Conservation (phyloP, 768 basidiomycete species). For the Termitomyces sp. region DNA sequence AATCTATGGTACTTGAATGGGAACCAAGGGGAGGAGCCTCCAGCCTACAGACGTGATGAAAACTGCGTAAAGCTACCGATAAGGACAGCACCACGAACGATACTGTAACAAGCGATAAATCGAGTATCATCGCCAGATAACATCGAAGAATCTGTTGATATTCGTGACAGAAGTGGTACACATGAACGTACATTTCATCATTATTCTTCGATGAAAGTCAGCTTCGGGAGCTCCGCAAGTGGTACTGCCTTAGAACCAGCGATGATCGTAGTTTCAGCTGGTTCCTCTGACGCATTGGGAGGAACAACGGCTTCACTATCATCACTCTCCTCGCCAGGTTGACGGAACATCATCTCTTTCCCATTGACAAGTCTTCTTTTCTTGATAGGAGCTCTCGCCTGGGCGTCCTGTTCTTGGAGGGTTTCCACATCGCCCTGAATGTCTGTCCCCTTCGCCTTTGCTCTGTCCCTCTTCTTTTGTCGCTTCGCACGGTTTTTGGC, state of each 20-base stretch:
- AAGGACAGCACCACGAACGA: neutral
- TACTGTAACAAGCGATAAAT: neutral
- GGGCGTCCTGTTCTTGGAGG: slow-evolving; percentile 10
- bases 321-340: slow-evolving; percentile 35
- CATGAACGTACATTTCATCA: neutral
- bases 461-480: slow-evolving; percentile 83
- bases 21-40: no score
- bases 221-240: slow-evolving; percentile 4
- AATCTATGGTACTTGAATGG: no score
- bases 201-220: slow-evolving; percentile 7
- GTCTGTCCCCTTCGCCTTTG: slow-evolving; percentile 37
- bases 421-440: slow-evolving; percentile 16
- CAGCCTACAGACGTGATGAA: no score
- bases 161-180: neutral
- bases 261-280: neutral
- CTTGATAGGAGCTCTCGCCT: slow-evolving; percentile 49
- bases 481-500: slow-evolving; percentile 93
- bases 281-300: neutral
- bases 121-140: neutral
- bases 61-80: neutral
- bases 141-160: neutral
- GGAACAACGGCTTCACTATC: slow-evolving; percentile 19
- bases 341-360: slow-evolving; percentile 53
- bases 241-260: neutral
- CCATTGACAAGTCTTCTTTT: slow-evolving; percentile 80